Base-by-base conservation (phyloP, 2,329 filamentous ascomycete genomes). In the Microsporum audouinii region DNA sequence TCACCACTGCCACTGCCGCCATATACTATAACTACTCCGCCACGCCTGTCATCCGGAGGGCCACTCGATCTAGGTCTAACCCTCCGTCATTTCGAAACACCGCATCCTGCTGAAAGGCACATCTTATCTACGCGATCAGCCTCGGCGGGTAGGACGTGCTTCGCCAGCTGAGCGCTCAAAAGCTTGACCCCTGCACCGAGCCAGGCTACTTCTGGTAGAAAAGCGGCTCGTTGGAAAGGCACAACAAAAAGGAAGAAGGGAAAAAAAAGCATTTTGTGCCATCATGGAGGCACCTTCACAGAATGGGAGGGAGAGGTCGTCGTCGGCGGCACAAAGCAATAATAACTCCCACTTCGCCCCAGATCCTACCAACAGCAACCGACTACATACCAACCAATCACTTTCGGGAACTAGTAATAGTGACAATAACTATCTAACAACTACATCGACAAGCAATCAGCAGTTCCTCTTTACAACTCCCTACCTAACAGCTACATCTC, bases 381-480 rank as follows among this genome's bases (percentile, higher is more conserved):
- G 39, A 10, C 55, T 43, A 12, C 34, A 38, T 29, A 31, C 31
- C 51, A 34, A 33, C 34, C 38, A 57, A 39, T 41, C 38, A 39
- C 49, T 47, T 27, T 47, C 43, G 17, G 23, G n/a, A 14, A 34
- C 14, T 53, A 33, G 8, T 14, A 31, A 53, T 14, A 53, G 12
- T 57, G 27, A 14, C 53, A 36, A 36, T 34, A 57, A 10, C 23
- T 39, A 57, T 29, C 55, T 34, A 38, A 57, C 55, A 39, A 27
- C 38, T 12, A 39, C 55, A 17, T 38, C 55, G 34, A 31, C 38
- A 57, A 65, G 70, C 62, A 65, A 69, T 61, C 69, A 77, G 60
- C 66, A 72, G 60, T 75, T 74, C 63, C 69, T 67, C 59, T 72
- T 74, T 62, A 66, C 70, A 57, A 63, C 70, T 57, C 65, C 68